Evolutionary conservation across 2,329 filamentous ascomycete species (phyloP).

Genomic region (Fusarium armeniacum): DNA sequence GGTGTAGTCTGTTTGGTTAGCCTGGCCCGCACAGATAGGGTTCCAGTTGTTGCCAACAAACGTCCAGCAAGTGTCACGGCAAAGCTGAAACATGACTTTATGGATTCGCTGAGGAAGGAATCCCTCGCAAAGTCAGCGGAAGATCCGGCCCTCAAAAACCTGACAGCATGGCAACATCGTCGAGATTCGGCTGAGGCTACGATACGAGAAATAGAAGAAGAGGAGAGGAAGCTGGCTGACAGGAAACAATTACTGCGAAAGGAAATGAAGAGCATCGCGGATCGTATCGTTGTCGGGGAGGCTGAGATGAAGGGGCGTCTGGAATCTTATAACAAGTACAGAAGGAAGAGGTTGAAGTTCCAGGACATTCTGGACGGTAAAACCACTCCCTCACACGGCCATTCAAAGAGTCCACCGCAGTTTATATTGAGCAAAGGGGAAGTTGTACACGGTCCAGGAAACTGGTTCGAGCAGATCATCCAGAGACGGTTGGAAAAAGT

Average conservation of each 20-base stretch:
- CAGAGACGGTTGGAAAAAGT: not conserved
- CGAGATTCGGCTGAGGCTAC: not conserved
- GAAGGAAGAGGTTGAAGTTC: fast-evolving
- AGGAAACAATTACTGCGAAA: fast-evolving
- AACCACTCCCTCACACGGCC: not conserved
- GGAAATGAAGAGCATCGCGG: fast-evolving
- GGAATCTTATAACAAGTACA: not conserved
- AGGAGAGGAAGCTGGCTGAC: not conserved
- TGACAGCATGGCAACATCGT: not conserved
- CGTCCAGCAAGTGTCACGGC: not conserved
- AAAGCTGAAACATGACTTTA: not conserved
- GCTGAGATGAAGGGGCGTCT: fast-evolving
- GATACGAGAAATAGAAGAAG: not conserved
- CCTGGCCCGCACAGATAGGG: not conserved
- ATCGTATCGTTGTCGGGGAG: fast-evolving
- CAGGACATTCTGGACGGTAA: fast-evolving
- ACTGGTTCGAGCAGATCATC: not conserved
- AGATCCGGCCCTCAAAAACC: not conserved
- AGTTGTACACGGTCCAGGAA: not conserved
- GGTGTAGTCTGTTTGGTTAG: not conserved
- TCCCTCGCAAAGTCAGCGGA: not conserved
- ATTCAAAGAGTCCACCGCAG: not conserved
- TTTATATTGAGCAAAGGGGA: fast-evolving
- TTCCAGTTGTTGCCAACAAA: too few species aligned
- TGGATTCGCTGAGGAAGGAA: not conserved